Base-by-base conservation (phyloP, 139 green algal species). In the Chlamydomonas sp. region DNA sequence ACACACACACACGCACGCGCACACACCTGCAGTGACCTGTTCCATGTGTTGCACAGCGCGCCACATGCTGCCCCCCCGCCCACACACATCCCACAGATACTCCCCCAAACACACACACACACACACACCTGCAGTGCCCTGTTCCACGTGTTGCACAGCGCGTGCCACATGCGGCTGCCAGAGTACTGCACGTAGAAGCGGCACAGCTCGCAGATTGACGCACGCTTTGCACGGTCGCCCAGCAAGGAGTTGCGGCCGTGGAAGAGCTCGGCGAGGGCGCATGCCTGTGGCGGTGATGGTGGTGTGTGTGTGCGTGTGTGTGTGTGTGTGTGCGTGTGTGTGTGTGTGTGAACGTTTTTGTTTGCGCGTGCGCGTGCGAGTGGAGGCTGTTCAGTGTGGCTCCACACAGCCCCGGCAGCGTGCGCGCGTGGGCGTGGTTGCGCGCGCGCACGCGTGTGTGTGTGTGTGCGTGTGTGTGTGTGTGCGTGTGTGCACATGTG, bases 111-210 rank as follows among this genome's bases (percentile, higher is more conserved):
- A n/a, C n/a, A n/a, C n/a, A n/a, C n/a, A n/a, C n/a, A n/a, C n/a
- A n/a, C 58, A 48, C 60, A 49, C 62, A 69, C 62, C 62, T 69
- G 62, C 26, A 69, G 37, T 10, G 36, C 62, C 6, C 24, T 57
- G 37, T 69, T 57, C 31, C 67, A 71, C 38, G 70, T 38, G 62
- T 37, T 48, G 35, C 79, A 77, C 54, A 91, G 64, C 29, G 81
- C 63, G 1, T 35, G 48, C 75, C 82, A 92, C 26, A 88, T 35
- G 36, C 66, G 70, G 28, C 62, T 78, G 58, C 54, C 28, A 35
- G 75, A 69, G 66, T 79, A 84, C 30, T 22, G 36, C 33, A 73
- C 73, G 54, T 85, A 79, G 66, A 90, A 81, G 48, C 68, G 71
- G 58, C 78, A 72, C 61, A 76, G 59, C 70, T 76, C 59, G 37